These are phyloP conservation scores for Gillenia trifoliata DNA, from an alignment of 306 rosid genomes.

Conservation along the genomic window DNA sequence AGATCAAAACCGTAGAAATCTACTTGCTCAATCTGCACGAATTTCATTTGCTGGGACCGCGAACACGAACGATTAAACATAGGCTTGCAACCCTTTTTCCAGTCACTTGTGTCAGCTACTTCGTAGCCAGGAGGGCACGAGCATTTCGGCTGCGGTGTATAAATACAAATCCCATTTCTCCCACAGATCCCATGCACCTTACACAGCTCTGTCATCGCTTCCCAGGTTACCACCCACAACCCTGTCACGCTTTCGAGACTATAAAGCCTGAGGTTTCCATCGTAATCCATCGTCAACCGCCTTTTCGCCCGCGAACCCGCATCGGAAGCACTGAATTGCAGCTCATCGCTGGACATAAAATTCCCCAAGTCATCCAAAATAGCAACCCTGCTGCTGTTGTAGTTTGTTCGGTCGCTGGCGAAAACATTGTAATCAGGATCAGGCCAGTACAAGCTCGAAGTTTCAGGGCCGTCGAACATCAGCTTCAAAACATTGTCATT, in stretches of 20 bases:
- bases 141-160: constrained; percentile 8
- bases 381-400: constrained; percentile 18
- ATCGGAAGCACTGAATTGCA: constrained; percentile 18
- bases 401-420: background rate
- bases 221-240: constrained; percentile 47
- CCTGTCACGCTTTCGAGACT: constrained; percentile 17
- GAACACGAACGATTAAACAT: constrained; percentile 14
- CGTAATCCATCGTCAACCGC: constrained; percentile 30
- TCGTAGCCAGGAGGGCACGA: constrained; percentile 26
- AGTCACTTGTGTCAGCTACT: constrained; percentile 1
- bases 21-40: constrained; percentile 23
- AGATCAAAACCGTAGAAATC: constrained; percentile 54
- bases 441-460: constrained; percentile 32
- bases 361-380: constrained; percentile 13
- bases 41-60: background rate
- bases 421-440: background rate
- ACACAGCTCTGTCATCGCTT: constrained; percentile 35
- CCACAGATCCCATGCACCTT: constrained; percentile 42
- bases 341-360: constrained; percentile 14
- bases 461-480: constrained; percentile 21
- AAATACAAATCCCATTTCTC: constrained; percentile 11
- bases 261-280: constrained; percentile 42
- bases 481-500: constrained; percentile 21
- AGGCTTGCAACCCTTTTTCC: constrained; percentile 38
- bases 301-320: constrained; percentile 24